These are phyloP conservation scores for Apophysomyces sp. DNA, from an alignment of 371 early-diverging fungal genomes.

Conservation along the genomic window DNA sequence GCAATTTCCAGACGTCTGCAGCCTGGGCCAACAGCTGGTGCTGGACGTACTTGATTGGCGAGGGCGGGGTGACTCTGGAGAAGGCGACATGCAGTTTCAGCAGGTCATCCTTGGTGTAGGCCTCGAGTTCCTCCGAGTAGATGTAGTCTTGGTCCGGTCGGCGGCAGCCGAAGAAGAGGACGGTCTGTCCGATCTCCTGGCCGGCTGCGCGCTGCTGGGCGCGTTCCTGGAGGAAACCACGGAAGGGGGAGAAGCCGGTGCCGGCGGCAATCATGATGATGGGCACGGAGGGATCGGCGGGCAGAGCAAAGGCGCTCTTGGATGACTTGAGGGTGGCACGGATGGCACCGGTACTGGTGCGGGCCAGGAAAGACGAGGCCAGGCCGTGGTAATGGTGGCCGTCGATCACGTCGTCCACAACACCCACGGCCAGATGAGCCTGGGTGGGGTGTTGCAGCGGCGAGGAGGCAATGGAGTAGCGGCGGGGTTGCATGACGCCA, in stretches of 20 bases:
- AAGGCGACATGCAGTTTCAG: constrained; percentile 64
- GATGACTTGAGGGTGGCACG: constrained; percentile 22
- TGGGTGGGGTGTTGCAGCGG: constrained; percentile 20
- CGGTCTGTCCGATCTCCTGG: constrained; percentile 5
- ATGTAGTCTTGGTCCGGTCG: constrained; percentile 62
- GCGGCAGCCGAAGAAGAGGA: constrained; percentile 79
- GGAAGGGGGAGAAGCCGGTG: constrained; percentile 85
- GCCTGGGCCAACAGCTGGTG: constrained; percentile 21
- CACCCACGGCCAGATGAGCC: constrained; percentile 21
- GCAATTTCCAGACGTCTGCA: constrained; percentile 8
- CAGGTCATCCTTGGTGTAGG: constrained; percentile 35
- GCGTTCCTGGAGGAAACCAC: constrained; percentile 57
- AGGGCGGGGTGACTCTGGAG: constrained; percentile 46
- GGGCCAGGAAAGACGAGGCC: constrained; percentile 17
- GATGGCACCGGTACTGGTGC: constrained; percentile 4
- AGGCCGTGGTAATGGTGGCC: constrained; percentile 21
- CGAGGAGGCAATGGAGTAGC: constrained; percentile 42
- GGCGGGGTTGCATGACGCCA: constrained; percentile 31
- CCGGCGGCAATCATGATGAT: constrained; percentile 58
- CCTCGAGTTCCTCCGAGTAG: constrained; percentile 60
- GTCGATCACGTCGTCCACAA: constrained; percentile 18
- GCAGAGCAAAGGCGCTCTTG: constrained; percentile 22
- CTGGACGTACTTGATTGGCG: constrained; percentile 21
- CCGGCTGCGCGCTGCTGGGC: constrained; percentile 6
- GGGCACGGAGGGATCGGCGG: constrained; percentile 24